These are phyloP conservation scores for Pneumocystis canis DNA, from an alignment of 1,139 yeast species.

Conservation along the genomic window DNA sequence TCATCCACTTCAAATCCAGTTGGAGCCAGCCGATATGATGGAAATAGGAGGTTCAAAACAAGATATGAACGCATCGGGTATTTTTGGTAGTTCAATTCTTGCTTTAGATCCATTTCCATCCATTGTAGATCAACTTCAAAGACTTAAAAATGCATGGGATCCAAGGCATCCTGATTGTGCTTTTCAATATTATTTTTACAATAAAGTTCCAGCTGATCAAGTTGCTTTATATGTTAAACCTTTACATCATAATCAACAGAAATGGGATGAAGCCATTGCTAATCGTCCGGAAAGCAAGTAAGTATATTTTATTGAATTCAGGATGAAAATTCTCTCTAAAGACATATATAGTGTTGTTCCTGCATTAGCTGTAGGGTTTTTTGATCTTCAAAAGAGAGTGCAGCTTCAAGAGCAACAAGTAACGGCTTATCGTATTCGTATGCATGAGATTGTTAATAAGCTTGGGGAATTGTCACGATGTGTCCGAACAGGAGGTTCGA, in stretches of 20 bases:
- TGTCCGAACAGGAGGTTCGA: too few species aligned
- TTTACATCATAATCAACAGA: conserved; percentile 63
- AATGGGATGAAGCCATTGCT: conserved; percentile 86
- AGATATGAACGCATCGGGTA: conserved; percentile 6
- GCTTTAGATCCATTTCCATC: conserved; percentile 40
- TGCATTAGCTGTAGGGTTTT: conserved; percentile 67
- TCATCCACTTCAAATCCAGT: conserved; percentile 7
- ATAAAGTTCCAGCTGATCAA: conserved; percentile 58
- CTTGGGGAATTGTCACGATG: conserved; percentile 54
- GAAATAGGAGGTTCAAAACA: conserved; percentile 17
- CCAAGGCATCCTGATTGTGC: conserved; percentile 62
- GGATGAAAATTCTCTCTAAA: too few species aligned
- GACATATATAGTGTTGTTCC: conserved; percentile 39
- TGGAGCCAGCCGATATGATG: conserved; percentile 18
- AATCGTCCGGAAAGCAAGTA: conserved; percentile 46
- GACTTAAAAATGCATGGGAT: conserved; percentile 85
- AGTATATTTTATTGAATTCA: conserved; percentile 13
- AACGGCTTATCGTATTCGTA: conserved; percentile 59
- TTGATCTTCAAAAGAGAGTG: conserved; percentile 66
- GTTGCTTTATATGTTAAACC: conserved; percentile 58
- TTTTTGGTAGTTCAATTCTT: conserved; percentile 10
- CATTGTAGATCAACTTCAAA: conserved; percentile 64
- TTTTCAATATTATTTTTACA: conserved; percentile 76
- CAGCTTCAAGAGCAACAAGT: conserved; percentile 74
- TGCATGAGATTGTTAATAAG: conserved; percentile 67